Evolutionary conservation across 305 asterid genomes (phyloP), one percentile per base, ranked within the genome.

Genomic region (Galium porrigens): DNA sequence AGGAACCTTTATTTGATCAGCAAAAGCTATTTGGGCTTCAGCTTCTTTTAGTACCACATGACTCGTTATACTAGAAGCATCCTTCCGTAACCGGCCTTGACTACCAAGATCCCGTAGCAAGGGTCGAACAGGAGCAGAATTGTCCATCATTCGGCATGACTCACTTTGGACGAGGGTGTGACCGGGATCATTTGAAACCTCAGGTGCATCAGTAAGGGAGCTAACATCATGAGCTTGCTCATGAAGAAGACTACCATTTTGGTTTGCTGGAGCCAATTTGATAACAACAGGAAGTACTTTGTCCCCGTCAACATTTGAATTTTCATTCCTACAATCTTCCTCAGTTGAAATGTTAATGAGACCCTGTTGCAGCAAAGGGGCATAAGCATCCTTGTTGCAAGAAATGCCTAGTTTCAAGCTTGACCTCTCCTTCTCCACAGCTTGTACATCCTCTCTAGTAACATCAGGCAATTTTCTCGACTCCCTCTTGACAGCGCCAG

Each of bases 1-100:
- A 68, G 66, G 63, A 71, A 92, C 98, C 95, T 92, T 89, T 30
- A 86, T 78, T 79, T 76, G 83, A 77, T 86, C 88, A 57, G 96
- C 95, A 78, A 71, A 82, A 53, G 51, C 72, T 80, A 79, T 84
- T 56, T 81, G 94, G 53, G 56, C 76, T 81, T 92, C 95, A 70
- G 96, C 98, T 83, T 87, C 89, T 74, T 79, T 81, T 74, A 89
- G 65, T 61, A 67, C 78, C 75, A 58, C 49, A 58, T 82, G 72
- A 71, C 81, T 79, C 70, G 73, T 51, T 70, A 69, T 77, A 66
- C 70, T 58, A 58, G 83, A 66, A 67, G 65, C 48, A 68, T 82
- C 86, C 73, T 76, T 73, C 68, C 77, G 76, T 58, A 70, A 72
- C 56, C 56, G 70, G 71, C 71, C 77, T 64, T 77, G 75, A 41